These are phyloP conservation scores for Leccinum subtestaceum DNA, from an alignment of 768 basidiomycete species.

Conservation along the genomic window DNA sequence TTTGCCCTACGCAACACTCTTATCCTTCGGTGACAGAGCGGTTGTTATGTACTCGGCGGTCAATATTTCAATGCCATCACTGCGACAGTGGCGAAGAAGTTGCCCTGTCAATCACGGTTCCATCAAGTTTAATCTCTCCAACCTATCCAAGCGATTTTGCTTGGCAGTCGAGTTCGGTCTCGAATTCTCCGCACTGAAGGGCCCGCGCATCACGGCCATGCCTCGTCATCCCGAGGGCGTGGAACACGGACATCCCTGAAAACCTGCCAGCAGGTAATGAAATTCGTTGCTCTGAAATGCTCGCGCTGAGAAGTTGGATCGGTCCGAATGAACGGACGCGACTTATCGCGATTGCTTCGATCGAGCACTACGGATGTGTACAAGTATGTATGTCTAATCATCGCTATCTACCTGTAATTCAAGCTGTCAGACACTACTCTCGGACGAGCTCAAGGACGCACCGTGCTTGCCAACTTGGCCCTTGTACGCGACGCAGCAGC, in stretches of 20 bases:
- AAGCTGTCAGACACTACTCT: neutral
- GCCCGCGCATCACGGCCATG: neutral
- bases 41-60: neutral
- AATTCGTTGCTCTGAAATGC: neutral
- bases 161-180: neutral
- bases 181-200: neutral
- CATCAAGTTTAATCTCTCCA: neutral
- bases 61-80: neutral
- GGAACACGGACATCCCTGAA: neutral
- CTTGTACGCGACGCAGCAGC: constrained; percentile 69
- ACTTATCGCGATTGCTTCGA: neutral
- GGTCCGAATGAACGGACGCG: neutral
- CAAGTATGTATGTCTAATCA: constrained; percentile 13
- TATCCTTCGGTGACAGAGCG: neutral
- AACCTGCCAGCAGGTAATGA: neutral
- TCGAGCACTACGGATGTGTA: neutral
- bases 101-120: neutral
- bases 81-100: neutral
- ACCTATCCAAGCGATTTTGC: neutral
- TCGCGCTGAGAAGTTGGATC: neutral
- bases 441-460: constrained; percentile 19
- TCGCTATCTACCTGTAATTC: constrained; percentile 29
- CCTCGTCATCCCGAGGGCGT: neutral
- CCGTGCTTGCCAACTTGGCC: constrained; percentile 52
- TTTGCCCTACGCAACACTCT: neutral